Conservation (phyloP, 257 asterid species). For the Datura wrightii region DNA sequence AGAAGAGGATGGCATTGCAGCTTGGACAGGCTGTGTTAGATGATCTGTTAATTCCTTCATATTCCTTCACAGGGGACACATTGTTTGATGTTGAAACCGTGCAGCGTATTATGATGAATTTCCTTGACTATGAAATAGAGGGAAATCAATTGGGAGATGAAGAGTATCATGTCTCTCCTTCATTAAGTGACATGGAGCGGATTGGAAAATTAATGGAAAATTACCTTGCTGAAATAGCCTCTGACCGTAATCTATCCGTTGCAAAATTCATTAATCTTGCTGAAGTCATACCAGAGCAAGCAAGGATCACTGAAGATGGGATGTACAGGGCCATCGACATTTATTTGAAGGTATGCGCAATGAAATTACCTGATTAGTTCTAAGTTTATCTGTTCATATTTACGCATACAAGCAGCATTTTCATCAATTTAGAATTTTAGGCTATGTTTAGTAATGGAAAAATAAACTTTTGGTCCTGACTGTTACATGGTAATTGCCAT, state of each 20-base stretch:
- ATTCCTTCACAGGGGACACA: conserved; percentile 71
- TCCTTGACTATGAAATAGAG: conserved; percentile 62
- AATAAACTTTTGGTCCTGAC: not conserved
- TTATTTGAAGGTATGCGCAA: conserved; percentile 67
- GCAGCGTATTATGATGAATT: conserved; percentile 66
- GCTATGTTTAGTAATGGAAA: too few species aligned
- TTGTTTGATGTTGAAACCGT: conserved; percentile 77
- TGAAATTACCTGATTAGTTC: not conserved
- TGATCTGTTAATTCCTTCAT: conserved; percentile 76
- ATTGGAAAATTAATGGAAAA: conserved; percentile 74
- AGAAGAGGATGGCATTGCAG: conserved; percentile 75
- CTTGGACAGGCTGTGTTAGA: conserved; percentile 83
- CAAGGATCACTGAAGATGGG: conserved; percentile 77
- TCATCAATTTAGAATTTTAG: not conserved
- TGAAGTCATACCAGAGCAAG: conserved; percentile 70
- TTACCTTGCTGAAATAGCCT: conserved; percentile 71
- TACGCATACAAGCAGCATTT: not conserved
- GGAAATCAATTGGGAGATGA: conserved; percentile 49
- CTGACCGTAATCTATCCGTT: conserved; percentile 66
- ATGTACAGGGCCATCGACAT: conserved; percentile 88
- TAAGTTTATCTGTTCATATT: conserved; percentile 7
- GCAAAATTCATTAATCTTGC: conserved; percentile 61
- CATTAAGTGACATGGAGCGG: conserved; percentile 52
- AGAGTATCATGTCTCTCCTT: conserved; percentile 40
- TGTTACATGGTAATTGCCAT: not conserved